Evolutionary conservation across 1,139 yeast species (phyloP), one percentile per base, ranked within the genome.

Genomic region (Suhomyces bribrorum): DNA sequence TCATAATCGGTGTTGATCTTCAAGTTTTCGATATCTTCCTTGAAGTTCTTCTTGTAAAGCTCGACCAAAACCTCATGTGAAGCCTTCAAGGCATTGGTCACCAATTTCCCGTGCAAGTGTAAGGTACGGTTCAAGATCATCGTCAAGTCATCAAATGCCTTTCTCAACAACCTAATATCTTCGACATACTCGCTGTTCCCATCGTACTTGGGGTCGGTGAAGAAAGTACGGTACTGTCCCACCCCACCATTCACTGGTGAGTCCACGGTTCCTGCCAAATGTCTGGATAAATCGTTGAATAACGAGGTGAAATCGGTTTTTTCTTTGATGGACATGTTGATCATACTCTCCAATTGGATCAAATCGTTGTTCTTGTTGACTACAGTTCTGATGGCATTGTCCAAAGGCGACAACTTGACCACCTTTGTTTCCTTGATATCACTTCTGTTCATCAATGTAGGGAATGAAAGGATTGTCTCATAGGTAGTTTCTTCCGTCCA

Each of bases 231-330:
- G 64, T 86, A 88, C 54, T 86, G 88, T 5, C 88, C 87, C 47
- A 88, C 87, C 41, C 96, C 96, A 26, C 96, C 96, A 59, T 88
- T 88, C 8, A 88, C 94, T 5, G 96, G 96, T 0, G 96, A 81
- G 56, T 88, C 95, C 41, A 88, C 92, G 0, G 96, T 86, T 33
- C 96, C 96, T 0, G 92, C 79, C 38, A 88, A 69, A 49, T 81
- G 83, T 62, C 95, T 74, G 8, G 92, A 85, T 43, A 88, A 70
- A 56, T 83, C 89, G 55, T 76, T 73, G 61, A 85, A 76, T 41
- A 79, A 58, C 7, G 81, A 63, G 6, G 69, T 62, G 43, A 65
- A 66, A 37, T 75, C 79, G 1, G 73, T 69, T 47, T 77, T 76
- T 27, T 80, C 83, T 54, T 73, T 80, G 47, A 78, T 65, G 4